A percentile compares a stretch with the other conserved stretches of the same genome.
Conservation (phyloP, 208 protist species). For the Crithidia thermophila region DNA sequence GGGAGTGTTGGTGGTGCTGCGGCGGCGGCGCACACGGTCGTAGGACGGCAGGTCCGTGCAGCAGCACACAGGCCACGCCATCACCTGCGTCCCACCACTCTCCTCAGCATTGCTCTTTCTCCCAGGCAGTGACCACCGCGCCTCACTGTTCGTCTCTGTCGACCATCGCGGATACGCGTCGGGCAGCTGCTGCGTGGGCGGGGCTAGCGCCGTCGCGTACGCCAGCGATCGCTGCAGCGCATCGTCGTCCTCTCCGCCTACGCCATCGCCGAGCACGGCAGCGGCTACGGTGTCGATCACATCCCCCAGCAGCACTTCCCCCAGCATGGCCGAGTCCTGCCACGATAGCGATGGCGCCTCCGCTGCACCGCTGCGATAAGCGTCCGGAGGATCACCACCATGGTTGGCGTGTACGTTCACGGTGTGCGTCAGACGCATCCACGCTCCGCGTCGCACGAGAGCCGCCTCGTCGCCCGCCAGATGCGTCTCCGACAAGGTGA, state of each 20-base stretch:
- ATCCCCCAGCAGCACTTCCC: slow-evolving; percentile 26
- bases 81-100: no score
- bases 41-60: no score
- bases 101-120: background rate
- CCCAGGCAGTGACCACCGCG: background rate
- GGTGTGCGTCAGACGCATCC: slow-evolving; percentile 1
- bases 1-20: no score
- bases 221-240: background rate
- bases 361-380: background rate
- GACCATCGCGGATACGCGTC: no score
- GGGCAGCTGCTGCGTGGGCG: slow-evolving; percentile 5
- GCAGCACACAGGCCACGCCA: no score
- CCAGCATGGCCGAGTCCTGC: background rate
- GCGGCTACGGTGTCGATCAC: slow-evolving; percentile 11
- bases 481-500: slow-evolving; percentile 24
- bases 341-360: background rate
- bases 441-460: slow-evolving; percentile 31
- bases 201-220: background rate
- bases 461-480: slow-evolving; percentile 16
- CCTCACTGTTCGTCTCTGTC: background rate
- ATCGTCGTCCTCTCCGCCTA: background rate
- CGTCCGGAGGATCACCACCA: background rate
- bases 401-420: background rate
- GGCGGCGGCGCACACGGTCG: no score
- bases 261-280: background rate